These are phyloP conservation scores for Aureobasidium mangrovei DNA, from an alignment of 2,329 filamentous ascomycete species.

Conservation along the genomic window DNA sequence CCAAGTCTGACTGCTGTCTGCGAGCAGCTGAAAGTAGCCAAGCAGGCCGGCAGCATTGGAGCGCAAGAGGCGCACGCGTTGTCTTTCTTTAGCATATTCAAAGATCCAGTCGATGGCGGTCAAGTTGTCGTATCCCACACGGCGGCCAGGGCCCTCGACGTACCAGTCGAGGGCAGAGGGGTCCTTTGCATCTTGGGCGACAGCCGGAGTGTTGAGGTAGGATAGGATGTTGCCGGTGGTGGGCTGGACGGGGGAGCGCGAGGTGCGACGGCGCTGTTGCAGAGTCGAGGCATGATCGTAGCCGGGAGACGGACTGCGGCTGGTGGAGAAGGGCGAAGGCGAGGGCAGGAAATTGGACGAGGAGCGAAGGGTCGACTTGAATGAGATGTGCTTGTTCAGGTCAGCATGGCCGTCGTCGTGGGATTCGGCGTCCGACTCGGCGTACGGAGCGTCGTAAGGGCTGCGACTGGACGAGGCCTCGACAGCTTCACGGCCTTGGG, in stretches of 20 bases:
- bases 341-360: conserved; percentile 38
- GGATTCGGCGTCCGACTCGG: conserved; percentile 26
- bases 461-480: conserved; percentile 39
- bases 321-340: conserved; percentile 24
- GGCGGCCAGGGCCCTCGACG: conserved; percentile 74
- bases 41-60: conserved; percentile 53
- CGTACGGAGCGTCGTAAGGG: conserved; percentile 32
- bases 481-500: conserved; percentile 27
- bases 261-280: conserved; percentile 21
- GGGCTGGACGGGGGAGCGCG: conserved; percentile 17
- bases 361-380: conserved; percentile 54
- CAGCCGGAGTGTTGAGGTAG: conserved; percentile 31
- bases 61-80: conserved; percentile 65
- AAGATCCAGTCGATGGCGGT: conserved; percentile 99
- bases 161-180: conserved; percentile 63
- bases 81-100: conserved; percentile 92
- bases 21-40: conserved; percentile 61
- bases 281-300: conserved; percentile 23
- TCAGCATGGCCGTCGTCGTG: conserved; percentile 34
- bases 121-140: conserved; percentile 90
- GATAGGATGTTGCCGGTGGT: conserved; percentile 34
- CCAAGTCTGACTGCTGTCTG: conserved; percentile 89
- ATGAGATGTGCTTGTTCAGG: conserved; percentile 43
- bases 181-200: conserved; percentile 33
- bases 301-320: conserved; percentile 20